phyloP scores from a whole-genome alignment of 805 yeast genomes.

The Sugiyamaella floridensis region DNA sequence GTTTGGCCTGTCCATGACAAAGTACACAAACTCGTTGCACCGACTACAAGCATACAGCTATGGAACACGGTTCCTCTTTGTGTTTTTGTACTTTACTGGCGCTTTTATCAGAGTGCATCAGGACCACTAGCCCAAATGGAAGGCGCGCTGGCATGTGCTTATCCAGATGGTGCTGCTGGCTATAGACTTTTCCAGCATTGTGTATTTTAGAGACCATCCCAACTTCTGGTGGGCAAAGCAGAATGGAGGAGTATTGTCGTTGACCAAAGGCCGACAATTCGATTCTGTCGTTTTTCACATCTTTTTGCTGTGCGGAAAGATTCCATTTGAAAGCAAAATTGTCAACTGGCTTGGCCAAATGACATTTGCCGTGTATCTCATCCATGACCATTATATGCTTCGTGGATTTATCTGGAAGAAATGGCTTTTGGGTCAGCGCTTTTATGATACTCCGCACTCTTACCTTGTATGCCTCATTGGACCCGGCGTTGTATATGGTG shows the following conservation, averaged over 20 bases:
- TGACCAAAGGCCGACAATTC: background rate
- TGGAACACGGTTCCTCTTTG: background rate
- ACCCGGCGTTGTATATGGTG: background rate
- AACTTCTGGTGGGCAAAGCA: background rate
- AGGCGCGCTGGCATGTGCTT: background rate
- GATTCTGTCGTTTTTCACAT: conserved; percentile 2
- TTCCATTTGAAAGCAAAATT: conserved; percentile 1
- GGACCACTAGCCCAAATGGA: background rate
- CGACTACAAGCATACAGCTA: background rate
- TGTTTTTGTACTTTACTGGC: conserved; percentile 2
- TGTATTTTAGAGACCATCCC: background rate
- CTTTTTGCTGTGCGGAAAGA: background rate
- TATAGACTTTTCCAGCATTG: background rate
- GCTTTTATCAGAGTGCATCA: conserved; percentile 1
- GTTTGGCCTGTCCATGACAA: background rate
- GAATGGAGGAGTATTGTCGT: background rate
- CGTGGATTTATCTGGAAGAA: background rate
- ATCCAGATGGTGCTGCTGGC: background rate
- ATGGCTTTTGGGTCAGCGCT: background rate
- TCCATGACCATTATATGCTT: conserved; percentile 1
- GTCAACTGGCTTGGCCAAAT: background rate
- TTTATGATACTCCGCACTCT: background rate
- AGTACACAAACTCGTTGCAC: background rate
- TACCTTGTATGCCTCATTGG: background rate
- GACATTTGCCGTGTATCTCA: conserved; percentile 4